Evolutionary conservation across 345 rosid genomes (phyloP).

Genomic region (Euclidium syriacum): DNA sequence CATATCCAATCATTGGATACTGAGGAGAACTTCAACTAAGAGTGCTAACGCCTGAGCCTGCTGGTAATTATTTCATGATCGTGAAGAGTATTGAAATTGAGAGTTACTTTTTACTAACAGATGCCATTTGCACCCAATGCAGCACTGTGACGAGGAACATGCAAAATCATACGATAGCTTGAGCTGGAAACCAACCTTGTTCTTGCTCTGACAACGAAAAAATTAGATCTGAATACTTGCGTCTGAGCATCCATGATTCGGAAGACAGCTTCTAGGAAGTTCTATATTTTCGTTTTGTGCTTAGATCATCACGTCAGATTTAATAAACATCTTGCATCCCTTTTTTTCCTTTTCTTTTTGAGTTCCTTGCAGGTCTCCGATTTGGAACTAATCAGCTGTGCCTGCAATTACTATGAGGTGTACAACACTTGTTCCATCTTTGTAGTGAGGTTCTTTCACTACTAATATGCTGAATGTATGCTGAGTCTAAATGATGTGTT

Average conservation of each 20-base stretch:
- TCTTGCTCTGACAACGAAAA: not conserved
- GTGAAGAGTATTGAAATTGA: not conserved
- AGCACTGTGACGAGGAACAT: not conserved
- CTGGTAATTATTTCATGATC: constrained; percentile 5
- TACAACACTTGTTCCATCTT: constrained; percentile 13
- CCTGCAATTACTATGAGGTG: constrained; percentile 18
- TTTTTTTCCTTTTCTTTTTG: not conserved
- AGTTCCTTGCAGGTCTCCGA: constrained; percentile 15
- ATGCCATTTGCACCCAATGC: not conserved
- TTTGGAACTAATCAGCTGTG: constrained; percentile 13
- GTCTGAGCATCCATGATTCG: not conserved
- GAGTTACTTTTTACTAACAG: not conserved
- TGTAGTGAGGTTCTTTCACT: not conserved
- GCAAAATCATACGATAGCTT: not conserved
- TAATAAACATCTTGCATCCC: constrained; percentile 1
- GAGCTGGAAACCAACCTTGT: not conserved
- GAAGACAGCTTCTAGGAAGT: not conserved
- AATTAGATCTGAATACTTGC: no score
- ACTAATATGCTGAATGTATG: not conserved
- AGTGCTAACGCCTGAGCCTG: not conserved
- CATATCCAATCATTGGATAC: not conserved
- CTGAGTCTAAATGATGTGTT: not conserved
- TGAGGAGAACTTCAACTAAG: constrained; percentile 2
- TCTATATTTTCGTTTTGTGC: not conserved
- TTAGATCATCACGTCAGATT: not conserved